Evolutionary conservation across 495 filamentous ascomycete species (phyloP).

Genomic region (Thermothielavioides terrestris): DNA sequence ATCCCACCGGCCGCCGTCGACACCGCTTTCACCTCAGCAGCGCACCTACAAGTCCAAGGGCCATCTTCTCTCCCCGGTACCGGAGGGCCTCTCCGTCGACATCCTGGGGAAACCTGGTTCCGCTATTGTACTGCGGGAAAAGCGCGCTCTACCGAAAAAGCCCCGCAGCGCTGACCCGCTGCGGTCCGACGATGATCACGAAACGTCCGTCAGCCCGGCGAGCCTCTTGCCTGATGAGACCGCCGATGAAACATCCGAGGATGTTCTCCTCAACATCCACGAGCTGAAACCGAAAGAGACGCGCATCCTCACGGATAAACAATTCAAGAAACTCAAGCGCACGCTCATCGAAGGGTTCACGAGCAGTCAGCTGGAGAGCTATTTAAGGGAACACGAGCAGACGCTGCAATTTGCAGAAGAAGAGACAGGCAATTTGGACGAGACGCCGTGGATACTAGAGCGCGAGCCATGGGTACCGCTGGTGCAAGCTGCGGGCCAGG

Average conservation of each 20-base stretch:
- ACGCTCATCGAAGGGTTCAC: constrained; percentile 36
- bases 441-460: constrained; percentile 23
- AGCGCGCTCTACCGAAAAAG: background rate
- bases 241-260: constrained; percentile 13
- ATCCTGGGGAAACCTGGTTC: constrained; percentile 17
- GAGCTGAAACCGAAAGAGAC: constrained; percentile 30
- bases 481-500: background rate
- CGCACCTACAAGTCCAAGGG: constrained; percentile 4
- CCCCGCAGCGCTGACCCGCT: too few relatives aligned
- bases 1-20: background rate
- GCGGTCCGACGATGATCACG: background rate
- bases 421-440: background rate
- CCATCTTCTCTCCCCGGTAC: background rate
- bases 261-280: constrained; percentile 36
- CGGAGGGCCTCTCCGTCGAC: constrained; percentile 12
- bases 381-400: constrained; percentile 20
- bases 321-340: constrained; percentile 33
- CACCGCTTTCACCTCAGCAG: background rate
- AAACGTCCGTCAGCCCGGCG: constrained; percentile 20
- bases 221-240: constrained; percentile 25
- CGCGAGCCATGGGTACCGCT: constrained; percentile 27
- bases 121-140: constrained; percentile 35
- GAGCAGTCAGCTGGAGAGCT: constrained; percentile 31
- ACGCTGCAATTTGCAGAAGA: constrained; percentile 1
- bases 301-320: constrained; percentile 20